Evolutionary conservation across 345 rosid species (phyloP).

Genomic region (Arabis hirsuta): DNA sequence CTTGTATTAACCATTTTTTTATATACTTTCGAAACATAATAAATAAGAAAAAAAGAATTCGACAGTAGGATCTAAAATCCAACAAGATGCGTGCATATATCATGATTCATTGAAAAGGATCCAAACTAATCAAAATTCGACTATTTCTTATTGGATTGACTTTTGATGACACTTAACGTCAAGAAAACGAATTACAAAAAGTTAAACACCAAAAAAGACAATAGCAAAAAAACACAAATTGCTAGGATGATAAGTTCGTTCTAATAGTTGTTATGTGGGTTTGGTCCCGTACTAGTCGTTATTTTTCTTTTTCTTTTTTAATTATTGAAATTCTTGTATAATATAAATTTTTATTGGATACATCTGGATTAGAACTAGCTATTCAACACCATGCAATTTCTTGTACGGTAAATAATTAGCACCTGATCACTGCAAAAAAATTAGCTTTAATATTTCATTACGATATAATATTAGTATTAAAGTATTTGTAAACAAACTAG

Average conservation of each 20-base stretch:
- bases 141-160: slow-evolving; percentile 39
- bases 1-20: not conserved
- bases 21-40: not conserved
- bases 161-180: slow-evolving; percentile 40
- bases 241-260: slow-evolving; percentile 27
- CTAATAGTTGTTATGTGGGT: slow-evolving; percentile 37
- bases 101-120: slow-evolving; percentile 36
- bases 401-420: not conserved
- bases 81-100: slow-evolving; percentile 36
- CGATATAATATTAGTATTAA: too few relatives aligned
- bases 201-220: slow-evolving; percentile 30
- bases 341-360: not conserved
- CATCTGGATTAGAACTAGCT: not conserved
- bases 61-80: slow-evolving; percentile 20
- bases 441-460: not conserved
- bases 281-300: slow-evolving; percentile 5
- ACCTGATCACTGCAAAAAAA: not conserved
- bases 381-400: not conserved
- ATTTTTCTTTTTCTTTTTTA: not conserved
- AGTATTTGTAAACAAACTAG: too few relatives aligned
- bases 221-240: slow-evolving; percentile 23
- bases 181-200: slow-evolving; percentile 24
- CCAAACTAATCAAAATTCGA: slow-evolving; percentile 28
- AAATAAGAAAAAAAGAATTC: not conserved
- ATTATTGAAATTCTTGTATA: not conserved